Conservation (phyloP, 306 rosid genomes). For the Sophora flavescens region DNA sequence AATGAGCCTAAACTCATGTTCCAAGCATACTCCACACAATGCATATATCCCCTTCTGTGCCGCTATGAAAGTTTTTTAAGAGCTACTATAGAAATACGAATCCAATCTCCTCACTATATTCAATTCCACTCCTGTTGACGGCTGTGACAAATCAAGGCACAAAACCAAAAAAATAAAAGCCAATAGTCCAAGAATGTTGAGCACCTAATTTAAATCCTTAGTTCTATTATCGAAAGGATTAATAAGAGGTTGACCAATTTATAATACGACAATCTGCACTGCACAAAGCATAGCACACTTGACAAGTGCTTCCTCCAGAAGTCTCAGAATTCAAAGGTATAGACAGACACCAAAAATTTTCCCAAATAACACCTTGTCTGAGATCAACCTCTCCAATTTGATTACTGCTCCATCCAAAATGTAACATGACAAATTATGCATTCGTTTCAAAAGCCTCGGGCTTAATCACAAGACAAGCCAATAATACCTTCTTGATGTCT, state of each 20-base stretch:
- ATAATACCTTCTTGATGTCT: constrained; percentile 59
- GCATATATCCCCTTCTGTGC: not conserved
- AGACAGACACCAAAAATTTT: not conserved
- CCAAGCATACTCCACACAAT: not conserved
- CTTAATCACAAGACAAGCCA: constrained; percentile 60
- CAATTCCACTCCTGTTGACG: not conserved
- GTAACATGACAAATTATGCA: constrained; percentile 63
- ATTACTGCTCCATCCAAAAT: constrained; percentile 65
- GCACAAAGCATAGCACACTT: not conserved
- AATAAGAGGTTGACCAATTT: not conserved
- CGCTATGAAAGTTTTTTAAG: not conserved
- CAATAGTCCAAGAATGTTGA: not conserved
- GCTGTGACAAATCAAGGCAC: not conserved
- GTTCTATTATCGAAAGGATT: not conserved
- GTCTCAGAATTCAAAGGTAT: not conserved
- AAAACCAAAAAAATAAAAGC: not conserved
- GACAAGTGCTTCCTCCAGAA: not conserved
- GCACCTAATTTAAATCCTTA: not conserved
- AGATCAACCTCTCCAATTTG: constrained; percentile 11
- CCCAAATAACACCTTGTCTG: constrained; percentile 4
- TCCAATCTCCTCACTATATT: not conserved
- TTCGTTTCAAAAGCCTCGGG: constrained; percentile 57
- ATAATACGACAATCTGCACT: not conserved
- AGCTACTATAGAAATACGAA: not conserved
- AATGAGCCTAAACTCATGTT: not conserved